Percentiles rank a stretch among this genome's conserved stretches.
phyloP scores from a whole-genome alignment of 2,329 filamentous ascomycete genomes.

The Pezicula neosporulosa region DNA sequence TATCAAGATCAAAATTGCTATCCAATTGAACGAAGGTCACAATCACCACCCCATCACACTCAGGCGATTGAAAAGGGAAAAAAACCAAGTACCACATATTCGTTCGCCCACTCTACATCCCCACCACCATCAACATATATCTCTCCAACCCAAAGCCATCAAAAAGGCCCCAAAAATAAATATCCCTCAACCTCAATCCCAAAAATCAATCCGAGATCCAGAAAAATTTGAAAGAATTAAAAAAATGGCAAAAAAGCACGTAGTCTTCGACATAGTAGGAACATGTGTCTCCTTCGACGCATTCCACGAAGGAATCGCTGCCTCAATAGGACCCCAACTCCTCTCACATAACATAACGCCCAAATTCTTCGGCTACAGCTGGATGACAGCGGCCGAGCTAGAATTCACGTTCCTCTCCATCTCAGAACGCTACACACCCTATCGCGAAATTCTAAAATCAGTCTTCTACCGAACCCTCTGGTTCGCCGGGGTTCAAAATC shows the following conservation, averaged over 20 bases:
- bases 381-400: slow-evolving; percentile 43
- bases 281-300: slow-evolving; percentile 45
- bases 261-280: slow-evolving; percentile 50
- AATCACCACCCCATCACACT: no score
- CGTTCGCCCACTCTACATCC: no score
- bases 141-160: no score
- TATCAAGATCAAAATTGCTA: no score
- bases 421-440: slow-evolving; percentile 38
- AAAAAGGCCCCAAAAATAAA: background rate
- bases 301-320: slow-evolving; percentile 37
- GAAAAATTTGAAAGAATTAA: no score
- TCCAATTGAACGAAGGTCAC: no score
- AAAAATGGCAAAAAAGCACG: slow-evolving; percentile 32
- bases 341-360: slow-evolving; percentile 34
- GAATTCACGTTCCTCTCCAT: slow-evolving; percentile 48
- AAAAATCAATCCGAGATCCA: background rate
- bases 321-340: slow-evolving; percentile 38
- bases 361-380: slow-evolving; percentile 40
- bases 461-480: slow-evolving; percentile 46
- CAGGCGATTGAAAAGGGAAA: no score
- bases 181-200: background rate
- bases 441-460: slow-evolving; percentile 37
- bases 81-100: no score
- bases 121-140: no score
- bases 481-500: slow-evolving; percentile 39